Evolutionary conservation across 1,139 yeast species (phyloP).

Genomic region (Geotrichum bryndzae): DNA sequence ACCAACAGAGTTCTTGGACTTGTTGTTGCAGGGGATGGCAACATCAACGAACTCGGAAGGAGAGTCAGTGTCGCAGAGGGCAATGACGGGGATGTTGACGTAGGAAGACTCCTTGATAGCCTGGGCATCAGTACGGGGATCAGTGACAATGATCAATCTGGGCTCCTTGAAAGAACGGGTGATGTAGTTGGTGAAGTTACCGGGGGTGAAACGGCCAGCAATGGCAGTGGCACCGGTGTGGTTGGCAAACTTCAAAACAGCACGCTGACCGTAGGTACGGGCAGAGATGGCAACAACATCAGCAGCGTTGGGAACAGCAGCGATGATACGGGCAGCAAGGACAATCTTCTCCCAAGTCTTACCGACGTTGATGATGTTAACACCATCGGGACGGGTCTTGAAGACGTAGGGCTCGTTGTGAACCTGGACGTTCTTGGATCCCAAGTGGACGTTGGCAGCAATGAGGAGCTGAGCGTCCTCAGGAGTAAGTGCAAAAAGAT

Average conservation of each 20-base stretch:
- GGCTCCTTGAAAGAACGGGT: conserved; percentile 99
- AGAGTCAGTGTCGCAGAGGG: conserved; percentile 97
- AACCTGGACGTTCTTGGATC: conserved; percentile 99
- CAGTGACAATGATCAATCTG: conserved; percentile 97
- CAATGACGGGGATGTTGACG: conserved; percentile 99
- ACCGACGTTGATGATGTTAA: conserved; percentile 94
- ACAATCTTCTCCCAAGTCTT: conserved; percentile 99
- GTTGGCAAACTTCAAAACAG: conserved; percentile 98
- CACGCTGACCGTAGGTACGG: conserved; percentile 99
- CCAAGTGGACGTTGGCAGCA: conserved; percentile 99
- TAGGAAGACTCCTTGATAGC: conserved; percentile 99
- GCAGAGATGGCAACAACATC: conserved; percentile 99
- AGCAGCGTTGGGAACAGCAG: conserved; percentile 97
- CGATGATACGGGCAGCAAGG: conserved; percentile 98
- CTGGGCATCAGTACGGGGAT: conserved; percentile 99
- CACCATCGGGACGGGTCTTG: conserved; percentile 99
- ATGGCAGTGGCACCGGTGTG: conserved; percentile 99
- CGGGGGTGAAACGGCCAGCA: conserved; percentile 99
- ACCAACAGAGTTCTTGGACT: conserved; percentile 99
- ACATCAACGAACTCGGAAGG: conserved; percentile 99
- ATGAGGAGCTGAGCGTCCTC: conserved; percentile 99
- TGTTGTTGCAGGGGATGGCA: conserved; percentile 99
- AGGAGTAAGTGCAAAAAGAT: conserved; percentile 76
- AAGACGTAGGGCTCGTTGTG: conserved; percentile 99
- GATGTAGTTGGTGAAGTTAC: conserved; percentile 99